Percentiles rank a stretch among this genome's conserved stretches.
These are phyloP conservation scores for Monosporascus sp. DNA, from an alignment of 2,329 filamentous ascomycete species.

Conservation along the genomic window DNA sequence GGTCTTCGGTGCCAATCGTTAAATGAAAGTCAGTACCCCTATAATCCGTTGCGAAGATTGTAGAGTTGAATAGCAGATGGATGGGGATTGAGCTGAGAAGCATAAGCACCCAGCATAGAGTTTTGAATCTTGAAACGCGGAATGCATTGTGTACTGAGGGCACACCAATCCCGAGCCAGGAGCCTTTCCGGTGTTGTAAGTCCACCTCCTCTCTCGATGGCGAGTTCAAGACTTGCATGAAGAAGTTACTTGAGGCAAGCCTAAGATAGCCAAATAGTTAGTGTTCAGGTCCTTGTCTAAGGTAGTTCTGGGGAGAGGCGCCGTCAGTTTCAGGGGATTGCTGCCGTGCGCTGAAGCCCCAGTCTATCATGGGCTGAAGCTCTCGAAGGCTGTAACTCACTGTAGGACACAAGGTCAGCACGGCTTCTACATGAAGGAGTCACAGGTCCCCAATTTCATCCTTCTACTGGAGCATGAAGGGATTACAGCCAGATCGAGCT, in stretches of 20 bases:
- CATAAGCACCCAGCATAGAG: slow-evolving; percentile 10
- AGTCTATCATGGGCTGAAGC: too few species aligned
- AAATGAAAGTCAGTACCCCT: slow-evolving; percentile 11
- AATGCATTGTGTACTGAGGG: slow-evolving; percentile 33
- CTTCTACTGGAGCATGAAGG: too few species aligned
- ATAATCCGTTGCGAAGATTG: slow-evolving; percentile 9
- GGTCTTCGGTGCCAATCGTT: slow-evolving; percentile 16
- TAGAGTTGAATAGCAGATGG: slow-evolving; percentile 17
- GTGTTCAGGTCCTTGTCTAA: background rate
- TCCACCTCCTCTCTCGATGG: slow-evolving; percentile 45
- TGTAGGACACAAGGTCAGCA: slow-evolving; percentile 2
- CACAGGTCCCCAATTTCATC: too few species aligned
- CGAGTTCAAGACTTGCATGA: slow-evolving; percentile 43
- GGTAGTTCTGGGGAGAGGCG: background rate
- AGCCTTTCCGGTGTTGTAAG: slow-evolving; percentile 33
- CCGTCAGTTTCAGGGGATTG: background rate
- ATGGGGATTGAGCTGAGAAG: slow-evolving; percentile 16
- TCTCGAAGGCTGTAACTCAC: slow-evolving; percentile 1
- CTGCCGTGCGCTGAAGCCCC: too few species aligned
- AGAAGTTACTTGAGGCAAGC: slow-evolving; percentile 41
- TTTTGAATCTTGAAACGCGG: slow-evolving; percentile 14
- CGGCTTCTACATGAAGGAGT: background rate
- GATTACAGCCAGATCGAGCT: background rate
- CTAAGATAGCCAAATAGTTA: slow-evolving; percentile 1
- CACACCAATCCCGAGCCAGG: slow-evolving; percentile 40